These are phyloP conservation scores for Exophiala alcalophila DNA, from an alignment of 2,329 filamentous ascomycete species.

Conservation along the genomic window DNA sequence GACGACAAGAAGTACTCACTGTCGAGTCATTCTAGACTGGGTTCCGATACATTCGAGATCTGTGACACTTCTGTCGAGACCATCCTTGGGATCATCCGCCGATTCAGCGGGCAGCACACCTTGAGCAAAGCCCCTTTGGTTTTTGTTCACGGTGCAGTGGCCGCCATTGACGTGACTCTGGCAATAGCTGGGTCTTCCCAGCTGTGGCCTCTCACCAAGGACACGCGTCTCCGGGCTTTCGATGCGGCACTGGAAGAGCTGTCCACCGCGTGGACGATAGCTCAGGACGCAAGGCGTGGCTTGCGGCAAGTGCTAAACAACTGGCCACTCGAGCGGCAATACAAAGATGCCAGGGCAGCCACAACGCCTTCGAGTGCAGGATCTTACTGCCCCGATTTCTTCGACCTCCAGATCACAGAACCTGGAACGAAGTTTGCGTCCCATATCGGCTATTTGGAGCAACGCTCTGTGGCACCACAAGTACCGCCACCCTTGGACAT, in stretches of 20 bases:
- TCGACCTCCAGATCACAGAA: neutral
- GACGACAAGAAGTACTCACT: neutral
- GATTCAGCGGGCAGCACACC: constrained; percentile 5
- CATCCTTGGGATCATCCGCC: constrained; percentile 9
- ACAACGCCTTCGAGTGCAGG: neutral
- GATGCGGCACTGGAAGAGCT: neutral
- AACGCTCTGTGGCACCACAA: neutral
- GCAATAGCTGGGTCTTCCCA: neutral
- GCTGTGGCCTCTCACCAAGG: neutral
- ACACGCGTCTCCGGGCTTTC: neutral
- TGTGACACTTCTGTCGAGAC: constrained; percentile 9
- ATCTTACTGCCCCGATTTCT: no score
- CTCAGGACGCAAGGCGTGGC: neutral
- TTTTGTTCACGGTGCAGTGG: constrained; percentile 8
- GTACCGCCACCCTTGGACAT: neutral
- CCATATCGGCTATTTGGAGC: neutral
- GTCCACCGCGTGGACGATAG: neutral
- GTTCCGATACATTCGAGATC: constrained; percentile 1
- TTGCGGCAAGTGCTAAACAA: neutral
- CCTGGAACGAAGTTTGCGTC: neutral
- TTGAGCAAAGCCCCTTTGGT: constrained; percentile 8
- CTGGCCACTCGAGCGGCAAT: neutral
- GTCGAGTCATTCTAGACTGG: neutral
- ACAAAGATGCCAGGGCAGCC: neutral
- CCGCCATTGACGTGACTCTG: constrained; percentile 3